Conservation (phyloP, 1,284 basidiomycete genomes). For the Irpex rosettiformis region DNA sequence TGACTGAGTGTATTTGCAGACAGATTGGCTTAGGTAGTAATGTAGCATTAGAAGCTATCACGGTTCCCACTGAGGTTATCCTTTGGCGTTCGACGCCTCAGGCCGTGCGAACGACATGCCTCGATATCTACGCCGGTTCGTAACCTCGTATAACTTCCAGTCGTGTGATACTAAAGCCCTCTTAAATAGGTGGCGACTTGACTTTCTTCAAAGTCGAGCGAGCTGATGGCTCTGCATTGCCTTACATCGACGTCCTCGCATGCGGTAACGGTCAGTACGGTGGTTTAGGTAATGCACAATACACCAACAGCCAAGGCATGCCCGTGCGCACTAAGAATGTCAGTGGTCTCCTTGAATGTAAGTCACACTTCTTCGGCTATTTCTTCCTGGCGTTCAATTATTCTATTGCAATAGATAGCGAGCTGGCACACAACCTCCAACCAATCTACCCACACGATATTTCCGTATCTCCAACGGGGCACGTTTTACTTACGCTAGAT, state of each 20-base stretch:
- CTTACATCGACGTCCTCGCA: constrained; percentile 70
- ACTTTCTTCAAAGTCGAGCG: constrained; percentile 79
- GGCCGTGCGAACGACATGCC: constrained; percentile 58
- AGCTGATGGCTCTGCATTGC: constrained; percentile 34
- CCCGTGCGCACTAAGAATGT: constrained; percentile 79
- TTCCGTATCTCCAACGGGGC: constrained; percentile 74
- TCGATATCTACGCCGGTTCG: constrained; percentile 63
- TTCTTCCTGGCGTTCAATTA: no score
- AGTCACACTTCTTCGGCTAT: no score
- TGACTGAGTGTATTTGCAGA: constrained; percentile 32
- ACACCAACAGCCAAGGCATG: constrained; percentile 69
- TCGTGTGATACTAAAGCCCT: background rate
- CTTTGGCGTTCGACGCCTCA: constrained; percentile 58
- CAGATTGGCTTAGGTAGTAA: constrained; percentile 81
- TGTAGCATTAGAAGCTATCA: constrained; percentile 69
- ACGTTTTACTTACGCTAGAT: constrained; percentile 76
- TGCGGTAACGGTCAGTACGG: constrained; percentile 87
- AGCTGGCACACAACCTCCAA: constrained; percentile 54
- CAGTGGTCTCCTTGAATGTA: constrained; percentile 84
- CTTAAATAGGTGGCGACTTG: constrained; percentile 63
- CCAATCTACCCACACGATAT: constrained; percentile 71
- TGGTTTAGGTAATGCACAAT: constrained; percentile 80
- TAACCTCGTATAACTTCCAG: constrained; percentile 7
- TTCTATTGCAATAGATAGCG: no score
- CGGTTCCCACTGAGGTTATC: constrained; percentile 83